A percentile compares a stretch with the other conserved stretches of the same genome.
These are phyloP conservation scores for Epichloe gansuensis DNA, from an alignment of 2,329 filamentous ascomycete species.

Conservation along the genomic window DNA sequence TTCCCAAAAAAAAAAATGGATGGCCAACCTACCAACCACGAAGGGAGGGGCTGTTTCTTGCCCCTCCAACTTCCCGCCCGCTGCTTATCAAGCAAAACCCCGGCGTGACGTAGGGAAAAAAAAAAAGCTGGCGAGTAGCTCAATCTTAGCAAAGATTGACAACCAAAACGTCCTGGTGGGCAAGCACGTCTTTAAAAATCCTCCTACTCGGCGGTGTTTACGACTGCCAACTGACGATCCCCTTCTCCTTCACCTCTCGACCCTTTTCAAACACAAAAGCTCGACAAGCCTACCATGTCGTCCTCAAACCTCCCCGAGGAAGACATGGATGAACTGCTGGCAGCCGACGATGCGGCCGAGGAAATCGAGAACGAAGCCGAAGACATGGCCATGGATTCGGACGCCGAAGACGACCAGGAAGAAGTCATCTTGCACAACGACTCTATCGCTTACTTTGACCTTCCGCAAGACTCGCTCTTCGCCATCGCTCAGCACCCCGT, in stretches of 20 bases:
- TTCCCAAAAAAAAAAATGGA: not conserved
- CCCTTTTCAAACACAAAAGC: not conserved
- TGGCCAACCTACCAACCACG: not conserved
- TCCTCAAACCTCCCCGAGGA: slow-evolving; percentile 14
- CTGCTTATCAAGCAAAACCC: slow-evolving; percentile 9
- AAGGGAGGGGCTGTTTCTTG: not conserved
- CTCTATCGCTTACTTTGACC: slow-evolving; percentile 83
- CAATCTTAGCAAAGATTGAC: not conserved
- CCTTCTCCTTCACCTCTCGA: not conserved
- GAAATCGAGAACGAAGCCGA: slow-evolving; percentile 46
- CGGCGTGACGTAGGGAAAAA: not conserved
- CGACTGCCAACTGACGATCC: not conserved
- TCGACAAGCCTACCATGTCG: slow-evolving; percentile 15
- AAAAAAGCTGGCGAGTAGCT: not conserved
- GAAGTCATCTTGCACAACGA: slow-evolving; percentile 77
- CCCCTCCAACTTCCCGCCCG: not conserved
- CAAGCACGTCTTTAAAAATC: not conserved
- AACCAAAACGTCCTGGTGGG: not conserved
- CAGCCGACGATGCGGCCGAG: slow-evolving; percentile 10
- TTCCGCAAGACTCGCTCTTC: slow-evolving; percentile 84
- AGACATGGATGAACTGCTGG: slow-evolving; percentile 11
- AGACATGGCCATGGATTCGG: slow-evolving; percentile 72
- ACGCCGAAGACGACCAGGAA: slow-evolving; percentile 53
- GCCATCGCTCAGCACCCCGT: slow-evolving; percentile 86
- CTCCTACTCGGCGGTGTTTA: not conserved